Evolutionary conservation across 495 filamentous ascomycete species (phyloP).

Genomic region (Neurospora sp.): DNA sequence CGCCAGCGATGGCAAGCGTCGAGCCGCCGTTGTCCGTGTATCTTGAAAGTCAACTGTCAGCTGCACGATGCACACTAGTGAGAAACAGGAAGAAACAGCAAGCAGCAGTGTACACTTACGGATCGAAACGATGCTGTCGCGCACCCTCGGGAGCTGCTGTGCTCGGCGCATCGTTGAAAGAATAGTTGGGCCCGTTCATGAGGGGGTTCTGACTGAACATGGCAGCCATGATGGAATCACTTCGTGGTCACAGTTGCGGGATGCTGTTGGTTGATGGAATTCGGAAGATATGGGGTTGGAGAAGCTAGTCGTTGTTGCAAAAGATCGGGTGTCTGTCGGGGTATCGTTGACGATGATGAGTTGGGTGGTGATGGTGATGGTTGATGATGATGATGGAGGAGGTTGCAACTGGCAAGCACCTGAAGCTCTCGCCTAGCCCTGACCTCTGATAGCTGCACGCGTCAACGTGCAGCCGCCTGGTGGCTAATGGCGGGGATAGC

Average conservation of each 20-base stretch:
- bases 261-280: not conserved
- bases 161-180: slow-evolving; percentile 43
- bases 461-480: not conserved
- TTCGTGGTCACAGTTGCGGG: not conserved
- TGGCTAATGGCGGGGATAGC: not conserved
- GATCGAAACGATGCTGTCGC: slow-evolving; percentile 80
- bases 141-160: slow-evolving; percentile 32
- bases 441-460: not conserved
- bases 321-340: not conserved
- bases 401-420: not conserved
- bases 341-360: not conserved
- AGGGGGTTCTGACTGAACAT: slow-evolving; percentile 55
- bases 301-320: not conserved
- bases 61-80: not conserved
- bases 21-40: slow-evolving; percentile 98
- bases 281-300: not conserved
- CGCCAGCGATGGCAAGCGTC: slow-evolving; percentile 87
- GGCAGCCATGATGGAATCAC: slow-evolving; percentile 31
- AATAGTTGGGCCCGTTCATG: slow-evolving; percentile 52
- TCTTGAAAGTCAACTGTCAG: slow-evolving; percentile 35
- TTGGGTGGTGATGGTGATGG: not conserved
- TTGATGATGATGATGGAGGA: not conserved
- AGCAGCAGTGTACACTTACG: slow-evolving; percentile 44
- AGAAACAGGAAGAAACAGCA: not conserved
- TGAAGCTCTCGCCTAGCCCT: not conserved